Percentiles rank a stretch among this genome's conserved stretches.
Conservation (phyloP, 352 stramenopile species). For the Phytopythium chamaehyphon region DNA sequence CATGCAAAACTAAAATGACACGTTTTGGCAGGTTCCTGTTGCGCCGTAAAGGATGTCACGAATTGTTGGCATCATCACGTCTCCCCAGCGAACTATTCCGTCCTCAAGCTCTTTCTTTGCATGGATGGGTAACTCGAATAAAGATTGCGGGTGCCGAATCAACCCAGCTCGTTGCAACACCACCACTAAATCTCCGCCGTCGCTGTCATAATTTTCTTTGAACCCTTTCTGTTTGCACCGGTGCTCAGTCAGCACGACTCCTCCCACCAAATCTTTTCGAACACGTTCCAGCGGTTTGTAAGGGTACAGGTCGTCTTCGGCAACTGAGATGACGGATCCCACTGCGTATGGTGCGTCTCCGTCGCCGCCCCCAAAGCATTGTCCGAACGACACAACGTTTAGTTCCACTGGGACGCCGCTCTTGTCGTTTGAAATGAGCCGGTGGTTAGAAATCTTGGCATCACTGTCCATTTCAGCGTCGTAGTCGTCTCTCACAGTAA, state of each 20-base stretch:
- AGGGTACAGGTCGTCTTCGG: constrained; percentile 41
- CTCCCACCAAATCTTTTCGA: constrained; percentile 32
- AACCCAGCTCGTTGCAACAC: constrained; percentile 23
- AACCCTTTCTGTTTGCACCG: background rate
- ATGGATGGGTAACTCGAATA: constrained; percentile 14
- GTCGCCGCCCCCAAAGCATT: constrained; percentile 21
- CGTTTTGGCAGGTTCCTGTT: too few relatives aligned
- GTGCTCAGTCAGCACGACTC: constrained; percentile 16
- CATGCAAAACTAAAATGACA: background rate
- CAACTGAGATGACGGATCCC: constrained; percentile 27
- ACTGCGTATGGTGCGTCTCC: constrained; percentile 21
- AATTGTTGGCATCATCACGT: constrained; percentile 26
- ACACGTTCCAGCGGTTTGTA: constrained; percentile 28
- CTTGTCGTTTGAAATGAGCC: constrained; percentile 27
- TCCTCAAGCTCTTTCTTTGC: constrained; percentile 19
- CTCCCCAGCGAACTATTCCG: constrained; percentile 18
- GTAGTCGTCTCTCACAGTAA: constrained; percentile 32
- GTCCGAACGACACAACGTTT: constrained; percentile 5
- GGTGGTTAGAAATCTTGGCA: constrained; percentile 31
- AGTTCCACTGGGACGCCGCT: constrained; percentile 16
- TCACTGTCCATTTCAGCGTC: constrained; percentile 8
- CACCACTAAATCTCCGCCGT: constrained; percentile 19
- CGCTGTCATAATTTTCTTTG: background rate
- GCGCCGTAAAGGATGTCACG: background rate
- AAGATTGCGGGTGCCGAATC: constrained; percentile 19